These are phyloP conservation scores for Aureobasidium sp. DNA, from an alignment of 2,329 filamentous ascomycete species.

Conservation along the genomic window DNA sequence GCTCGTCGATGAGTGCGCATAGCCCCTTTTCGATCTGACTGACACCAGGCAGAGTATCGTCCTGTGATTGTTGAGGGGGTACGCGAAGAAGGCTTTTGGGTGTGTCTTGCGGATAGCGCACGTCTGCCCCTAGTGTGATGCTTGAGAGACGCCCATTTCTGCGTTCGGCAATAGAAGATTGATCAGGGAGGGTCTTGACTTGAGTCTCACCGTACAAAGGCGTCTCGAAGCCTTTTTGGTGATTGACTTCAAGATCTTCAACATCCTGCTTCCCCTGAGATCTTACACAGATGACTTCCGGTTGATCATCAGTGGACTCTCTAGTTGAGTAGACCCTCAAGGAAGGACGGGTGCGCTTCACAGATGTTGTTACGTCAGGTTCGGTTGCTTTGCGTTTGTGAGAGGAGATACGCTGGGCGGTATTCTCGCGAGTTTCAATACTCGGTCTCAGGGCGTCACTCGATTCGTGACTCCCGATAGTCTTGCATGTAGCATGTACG, in stretches of 20 bases:
- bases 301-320: neutral
- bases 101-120: neutral
- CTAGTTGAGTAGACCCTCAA: too few relatives aligned
- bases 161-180: neutral
- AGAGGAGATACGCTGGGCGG: neutral
- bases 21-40: neutral
- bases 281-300: neutral
- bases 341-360: neutral
- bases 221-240: neutral
- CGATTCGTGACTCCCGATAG: neutral
- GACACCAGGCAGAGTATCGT: neutral
- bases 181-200: neutral
- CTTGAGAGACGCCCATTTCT: neutral
- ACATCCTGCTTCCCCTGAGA: neutral
- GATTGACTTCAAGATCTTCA: neutral
- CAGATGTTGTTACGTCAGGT: neutral
- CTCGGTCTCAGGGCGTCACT: neutral
- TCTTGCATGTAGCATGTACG: constrained; percentile 1
- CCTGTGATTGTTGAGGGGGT: neutral
- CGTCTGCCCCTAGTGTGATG: neutral
- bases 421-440: neutral
- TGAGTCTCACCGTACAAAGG: neutral
- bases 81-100: too few relatives aligned
- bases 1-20: neutral
- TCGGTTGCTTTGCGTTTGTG: neutral